These are phyloP conservation scores for Apiotrichum porosum DNA, from an alignment of 1,284 basidiomycete species.

Conservation along the genomic window DNA sequence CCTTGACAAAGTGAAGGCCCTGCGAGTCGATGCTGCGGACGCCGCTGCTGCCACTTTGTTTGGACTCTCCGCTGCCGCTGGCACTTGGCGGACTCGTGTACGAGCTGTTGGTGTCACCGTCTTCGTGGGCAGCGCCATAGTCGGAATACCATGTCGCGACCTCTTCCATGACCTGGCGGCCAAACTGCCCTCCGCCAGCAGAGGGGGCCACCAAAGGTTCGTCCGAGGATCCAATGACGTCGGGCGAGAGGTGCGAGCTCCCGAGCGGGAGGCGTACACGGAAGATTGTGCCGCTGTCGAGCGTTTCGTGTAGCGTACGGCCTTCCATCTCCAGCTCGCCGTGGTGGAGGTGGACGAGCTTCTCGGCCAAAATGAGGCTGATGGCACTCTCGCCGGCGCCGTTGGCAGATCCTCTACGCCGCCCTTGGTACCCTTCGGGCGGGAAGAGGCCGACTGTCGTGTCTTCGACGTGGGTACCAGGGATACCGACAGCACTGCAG, in stretches of 20 bases:
- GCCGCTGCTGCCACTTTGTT: slow-evolving; percentile 16
- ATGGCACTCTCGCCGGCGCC: slow-evolving; percentile 19
- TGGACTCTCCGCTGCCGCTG: background rate
- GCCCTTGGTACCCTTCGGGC: slow-evolving; percentile 6
- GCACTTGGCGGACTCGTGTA: too few species aligned
- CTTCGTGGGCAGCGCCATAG: background rate
- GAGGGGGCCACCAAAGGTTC: too few species aligned
- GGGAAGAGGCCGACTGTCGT: background rate
- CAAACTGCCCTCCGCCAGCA: background rate
- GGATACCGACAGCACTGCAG: slow-evolving; percentile 50
- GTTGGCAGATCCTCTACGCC: too few species aligned
- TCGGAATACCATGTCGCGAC: slow-evolving; percentile 5
- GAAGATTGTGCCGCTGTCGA: slow-evolving; percentile 42
- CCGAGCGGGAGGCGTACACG: slow-evolving; percentile 32
- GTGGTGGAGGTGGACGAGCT: slow-evolving; percentile 50
- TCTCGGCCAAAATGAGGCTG: slow-evolving; percentile 36
- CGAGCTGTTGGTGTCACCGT: background rate
- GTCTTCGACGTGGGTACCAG: slow-evolving; percentile 6
- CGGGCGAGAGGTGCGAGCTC: too few species aligned
- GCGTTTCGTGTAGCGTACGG: slow-evolving; percentile 32
- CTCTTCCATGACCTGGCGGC: background rate
- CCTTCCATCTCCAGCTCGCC: slow-evolving; percentile 47
- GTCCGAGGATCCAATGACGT: background rate
- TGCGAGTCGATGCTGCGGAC: too few species aligned
- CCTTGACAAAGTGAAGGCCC: slow-evolving; percentile 41